Percentiles rank a stretch among this genome's conserved stretches.
Conservation (phyloP, 257 asterid species). For the Scutellaria barbata region DNA sequence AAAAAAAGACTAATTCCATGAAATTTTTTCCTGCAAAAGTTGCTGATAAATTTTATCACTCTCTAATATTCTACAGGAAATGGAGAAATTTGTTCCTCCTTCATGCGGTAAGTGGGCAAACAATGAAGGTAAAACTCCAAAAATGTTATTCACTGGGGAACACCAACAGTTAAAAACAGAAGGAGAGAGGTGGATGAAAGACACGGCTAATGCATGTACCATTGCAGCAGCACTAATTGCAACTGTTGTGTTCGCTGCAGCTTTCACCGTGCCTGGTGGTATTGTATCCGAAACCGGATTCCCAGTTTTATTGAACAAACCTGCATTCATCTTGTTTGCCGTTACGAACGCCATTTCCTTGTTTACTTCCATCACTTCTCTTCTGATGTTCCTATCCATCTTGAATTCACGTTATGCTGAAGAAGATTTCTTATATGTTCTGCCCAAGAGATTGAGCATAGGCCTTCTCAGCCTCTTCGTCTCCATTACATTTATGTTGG, state of each 20-base stretch:
- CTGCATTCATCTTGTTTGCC: constrained; percentile 24
- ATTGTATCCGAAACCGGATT: not conserved
- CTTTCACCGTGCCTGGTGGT: constrained; percentile 31
- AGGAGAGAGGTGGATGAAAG: constrained; percentile 38
- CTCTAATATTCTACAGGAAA: constrained; percentile 15
- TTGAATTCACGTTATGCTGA: constrained; percentile 21
- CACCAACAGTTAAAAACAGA: constrained; percentile 28
- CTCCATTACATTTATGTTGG: constrained; percentile 2
- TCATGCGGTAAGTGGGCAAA: not conserved
- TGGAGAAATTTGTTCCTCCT: constrained; percentile 23
- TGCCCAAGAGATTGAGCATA: constrained; percentile 30
- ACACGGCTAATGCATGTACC: constrained; percentile 8
- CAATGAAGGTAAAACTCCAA: not conserved
- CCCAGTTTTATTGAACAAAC: not conserved
- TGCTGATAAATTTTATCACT: not conserved
- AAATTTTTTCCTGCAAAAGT: too few species aligned
- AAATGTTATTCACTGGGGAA: constrained; percentile 26
- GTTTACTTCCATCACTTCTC: constrained; percentile 28
- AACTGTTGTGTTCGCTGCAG: constrained; percentile 9
- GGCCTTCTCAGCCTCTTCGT: constrained; percentile 27
- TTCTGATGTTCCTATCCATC: constrained; percentile 34
- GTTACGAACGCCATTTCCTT: constrained; percentile 21
- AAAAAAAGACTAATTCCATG: too few species aligned
- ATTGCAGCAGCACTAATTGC: constrained; percentile 13
- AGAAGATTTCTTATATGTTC: constrained; percentile 12